Base-by-base conservation (phyloP, 257 asterid species). In the Solanum chaucha region DNA sequence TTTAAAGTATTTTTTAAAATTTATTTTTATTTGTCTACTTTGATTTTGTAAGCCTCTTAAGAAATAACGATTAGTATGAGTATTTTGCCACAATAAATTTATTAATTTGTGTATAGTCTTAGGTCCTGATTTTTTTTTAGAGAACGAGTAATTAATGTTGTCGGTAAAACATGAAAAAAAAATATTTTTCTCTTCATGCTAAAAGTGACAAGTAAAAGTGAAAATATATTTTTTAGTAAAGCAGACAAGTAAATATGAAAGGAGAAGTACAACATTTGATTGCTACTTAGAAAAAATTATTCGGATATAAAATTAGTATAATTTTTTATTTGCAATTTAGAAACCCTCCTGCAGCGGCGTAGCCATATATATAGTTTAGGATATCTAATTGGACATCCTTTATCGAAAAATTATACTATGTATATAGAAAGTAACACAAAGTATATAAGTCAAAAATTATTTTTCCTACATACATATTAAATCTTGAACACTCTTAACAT, bases 21-120 rank as follows among this genome's bases (percentile, higher is more conserved):
- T 55, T 28, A 5, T 28, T 68, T 67, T 65, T n/a, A n/a, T 64
- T 1, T n/a, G 6, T 64, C 17, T 4, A 64, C 3, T 61, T 61
- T 61, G 6, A 61, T 61, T 61, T 61, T 61, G 5, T 0, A 51
- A 2, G 61, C 8, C 7, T 51, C 3, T 5, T 5, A 15, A 51
- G 6, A 8, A 22, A 9, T 59, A 8, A 22, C 1, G 10, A 9
- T 61, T 22, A 61, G 9, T 61, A 61, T 22, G 7, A 4, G 0
- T 22, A 22, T 61, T 61, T 22, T 59, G 1, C 0, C 28, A 22
- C 0, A 22, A 61, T 61, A n/a, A 1, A 0, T 9, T 8, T 22
- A 61, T 61, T 22, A 61, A 22, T 22, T 61, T 9, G n/a, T 9
- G 67, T 20, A 59, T 48, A 48, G 59, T 5, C 20, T 48, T 48